phyloP scores from a whole-genome alignment of 2,329 filamentous ascomycete species.

The Fusarium sp. region DNA sequence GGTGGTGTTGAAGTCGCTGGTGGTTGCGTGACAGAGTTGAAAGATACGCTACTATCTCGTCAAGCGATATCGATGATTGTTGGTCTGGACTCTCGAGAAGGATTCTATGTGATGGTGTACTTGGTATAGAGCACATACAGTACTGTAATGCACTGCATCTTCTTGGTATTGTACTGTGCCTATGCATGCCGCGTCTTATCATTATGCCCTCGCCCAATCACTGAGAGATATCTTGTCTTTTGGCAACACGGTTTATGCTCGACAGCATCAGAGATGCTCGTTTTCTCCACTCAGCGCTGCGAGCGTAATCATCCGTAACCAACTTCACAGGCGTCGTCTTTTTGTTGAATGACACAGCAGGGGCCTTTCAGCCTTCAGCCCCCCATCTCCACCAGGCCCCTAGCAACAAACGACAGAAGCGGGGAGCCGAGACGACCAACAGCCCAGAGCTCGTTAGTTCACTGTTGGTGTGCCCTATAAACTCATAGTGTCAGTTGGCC shows the following conservation, averaged over 20 bases:
- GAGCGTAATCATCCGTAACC: conserved; percentile 14
- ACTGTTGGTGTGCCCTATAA: conserved; percentile 36
- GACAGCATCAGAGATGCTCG: not conserved
- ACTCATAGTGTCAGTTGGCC: conserved; percentile 27
- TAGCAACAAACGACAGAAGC: conserved; percentile 36
- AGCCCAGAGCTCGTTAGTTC: conserved; percentile 37
- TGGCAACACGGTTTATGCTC: not conserved
- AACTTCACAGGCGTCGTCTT: conserved; percentile 26
- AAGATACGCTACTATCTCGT: conserved; percentile 36
- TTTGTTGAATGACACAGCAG: conserved; percentile 33
- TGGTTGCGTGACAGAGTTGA: conserved; percentile 37
- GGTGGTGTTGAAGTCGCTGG: conserved; percentile 23
- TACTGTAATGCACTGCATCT: conserved; percentile 7
- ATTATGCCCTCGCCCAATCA: conserved; percentile 27
- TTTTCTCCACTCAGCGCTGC: conserved; percentile 18
- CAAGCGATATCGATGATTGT: conserved; percentile 26
- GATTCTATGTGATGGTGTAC: conserved; percentile 27
- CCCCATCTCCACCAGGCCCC: conserved; percentile 27
- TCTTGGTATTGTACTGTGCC: conserved; percentile 16
- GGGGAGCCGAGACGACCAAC: conserved; percentile 37
- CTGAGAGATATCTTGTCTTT: not conserved
- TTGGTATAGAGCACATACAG: conserved; percentile 12
- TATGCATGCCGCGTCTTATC: conserved; percentile 33
- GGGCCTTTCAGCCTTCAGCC: conserved; percentile 25
- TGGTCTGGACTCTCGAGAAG: conserved; percentile 25